Evolutionary conservation across 1,139 yeast genomes (phyloP).

Genomic region (Kurtzmaniella natalensis): DNA sequence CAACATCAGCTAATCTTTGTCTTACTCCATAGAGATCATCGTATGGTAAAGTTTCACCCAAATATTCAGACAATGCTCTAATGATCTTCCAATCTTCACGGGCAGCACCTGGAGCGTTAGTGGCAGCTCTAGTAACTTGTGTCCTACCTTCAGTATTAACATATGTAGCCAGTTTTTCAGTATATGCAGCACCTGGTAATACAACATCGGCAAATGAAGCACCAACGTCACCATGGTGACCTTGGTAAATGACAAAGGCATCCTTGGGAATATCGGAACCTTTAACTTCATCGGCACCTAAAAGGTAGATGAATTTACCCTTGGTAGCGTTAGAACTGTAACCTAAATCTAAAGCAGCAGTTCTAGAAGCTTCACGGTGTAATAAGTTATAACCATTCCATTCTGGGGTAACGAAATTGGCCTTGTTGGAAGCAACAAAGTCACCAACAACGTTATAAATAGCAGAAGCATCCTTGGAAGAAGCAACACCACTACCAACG

Average conservation of each 20-base stretch:
- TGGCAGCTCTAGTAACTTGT: conserved; percentile 82
- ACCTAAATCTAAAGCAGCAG: conserved; percentile 83
- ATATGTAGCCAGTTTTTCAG: conserved; percentile 84
- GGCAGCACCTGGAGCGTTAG: conserved; percentile 87
- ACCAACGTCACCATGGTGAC: conserved; percentile 90
- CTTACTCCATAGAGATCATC: conserved; percentile 71
- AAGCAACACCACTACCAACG: conserved; percentile 78
- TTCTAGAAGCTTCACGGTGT: conserved; percentile 84
- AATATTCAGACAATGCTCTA: conserved; percentile 78
- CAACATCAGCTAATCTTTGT: conserved; percentile 67
- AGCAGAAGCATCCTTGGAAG: conserved; percentile 61
- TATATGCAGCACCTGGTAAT: conserved; percentile 85
- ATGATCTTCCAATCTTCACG: conserved; percentile 92
- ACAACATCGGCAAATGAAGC: conserved; percentile 87
- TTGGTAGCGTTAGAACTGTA: conserved; percentile 57
- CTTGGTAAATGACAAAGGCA: conserved; percentile 87
- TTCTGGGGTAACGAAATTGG: conserved; percentile 61
- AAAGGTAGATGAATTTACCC: conserved; percentile 75
- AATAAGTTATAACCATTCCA: conserved; percentile 84
- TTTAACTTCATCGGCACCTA: conserved; percentile 80
- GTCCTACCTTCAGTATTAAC: conserved; percentile 91
- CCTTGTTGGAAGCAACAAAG: conserved; percentile 51
- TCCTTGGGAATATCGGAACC: conserved; percentile 73
- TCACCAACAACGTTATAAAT: conserved; percentile 60
- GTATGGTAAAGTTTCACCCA: conserved; percentile 69